Conservation (phyloP, 2,329 filamentous ascomycete genomes). For the Neopestalotiopsis sp. region DNA sequence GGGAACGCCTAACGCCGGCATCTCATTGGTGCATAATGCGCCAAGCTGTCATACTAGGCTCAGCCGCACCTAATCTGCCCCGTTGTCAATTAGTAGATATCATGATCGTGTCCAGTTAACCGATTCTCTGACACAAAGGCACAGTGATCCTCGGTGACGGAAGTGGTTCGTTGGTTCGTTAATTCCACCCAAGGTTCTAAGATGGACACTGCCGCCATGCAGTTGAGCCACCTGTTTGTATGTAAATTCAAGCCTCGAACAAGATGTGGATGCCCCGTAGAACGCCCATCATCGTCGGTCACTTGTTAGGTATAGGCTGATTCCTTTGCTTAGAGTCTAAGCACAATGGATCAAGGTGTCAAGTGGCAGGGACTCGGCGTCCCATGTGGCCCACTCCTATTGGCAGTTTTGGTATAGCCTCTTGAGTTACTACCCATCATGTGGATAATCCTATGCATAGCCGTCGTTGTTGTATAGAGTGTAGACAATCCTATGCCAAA, state of each 20-base stretch:
- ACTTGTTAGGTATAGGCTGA: no score
- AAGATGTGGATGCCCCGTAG: no score
- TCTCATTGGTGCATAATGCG: not conserved
- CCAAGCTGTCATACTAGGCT: not conserved
- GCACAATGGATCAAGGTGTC: no score
- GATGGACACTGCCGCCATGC: not conserved
- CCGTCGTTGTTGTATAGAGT: not conserved
- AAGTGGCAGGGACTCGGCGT: no score
- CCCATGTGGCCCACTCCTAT: no score
- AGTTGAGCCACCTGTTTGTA: not conserved
- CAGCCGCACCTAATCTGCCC: not conserved
- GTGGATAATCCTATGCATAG: not conserved
- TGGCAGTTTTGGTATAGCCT: no score
- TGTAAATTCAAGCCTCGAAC: no score
- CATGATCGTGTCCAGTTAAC: not conserved
- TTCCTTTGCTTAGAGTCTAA: no score
- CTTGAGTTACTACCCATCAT: not conserved
- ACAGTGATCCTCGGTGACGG: not conserved
- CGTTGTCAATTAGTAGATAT: not conserved
- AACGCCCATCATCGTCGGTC: no score
- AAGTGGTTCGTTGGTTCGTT: not conserved
- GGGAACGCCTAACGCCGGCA: not conserved
- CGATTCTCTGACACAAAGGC: not conserved
- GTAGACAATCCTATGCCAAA: not conserved
- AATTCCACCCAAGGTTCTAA: no score